Base-by-base conservation (phyloP, 768 basidiomycete species). In the Boletus pseudopeckii region DNA sequence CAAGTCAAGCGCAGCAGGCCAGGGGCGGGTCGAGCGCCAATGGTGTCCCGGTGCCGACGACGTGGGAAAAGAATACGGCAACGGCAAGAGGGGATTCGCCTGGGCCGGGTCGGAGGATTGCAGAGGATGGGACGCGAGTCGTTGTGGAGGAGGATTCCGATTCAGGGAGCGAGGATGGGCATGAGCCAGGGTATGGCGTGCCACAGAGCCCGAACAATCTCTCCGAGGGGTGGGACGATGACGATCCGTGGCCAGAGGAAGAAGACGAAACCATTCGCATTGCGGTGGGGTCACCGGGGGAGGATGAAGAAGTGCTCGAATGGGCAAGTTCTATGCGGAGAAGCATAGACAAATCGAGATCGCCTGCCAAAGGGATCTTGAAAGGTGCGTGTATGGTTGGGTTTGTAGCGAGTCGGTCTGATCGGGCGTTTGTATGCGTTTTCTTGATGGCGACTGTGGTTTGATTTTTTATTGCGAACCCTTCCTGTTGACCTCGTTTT, bases 51-150 rank as follows among this genome's bases (percentile, higher is more conserved):
- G 78, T 79, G 39, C 79, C 79, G 20, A 75, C 82, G 36, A 78
- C 86, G 11, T 93, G 90, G 92, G 90, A 96, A 65, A 85, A 82
- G 71, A 92, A 86, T 65, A 93, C 92, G 3, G 71, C 84, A 18
- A 88, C 81, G 22, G 66, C 80, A 32, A 80, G 76, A 30, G 74
- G 72, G 7, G 64, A 71, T 39, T 76, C 76, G 22, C 77, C 79
- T 33, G 74, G 76, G 10, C 78, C 75, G 54, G 71, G 72, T 33
- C 69, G 69, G 41, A 67, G 70, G 45, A 78, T 85, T 37, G 80
- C 75, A 51, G 86, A 90, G 68, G 85, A 90, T 51, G 88, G 88
- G 10, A 81, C 78, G 47, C 72, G 78, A 47, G 76, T 85, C 13
- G 61, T 88, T 17, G 77, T 86, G 4, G 88, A 90, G 63, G 88